A percentile compares a stretch with the other conserved stretches of the same genome.
These are phyloP conservation scores for Solanum commersonii DNA, from an alignment of 257 asterid genomes.

Conservation along the genomic window DNA sequence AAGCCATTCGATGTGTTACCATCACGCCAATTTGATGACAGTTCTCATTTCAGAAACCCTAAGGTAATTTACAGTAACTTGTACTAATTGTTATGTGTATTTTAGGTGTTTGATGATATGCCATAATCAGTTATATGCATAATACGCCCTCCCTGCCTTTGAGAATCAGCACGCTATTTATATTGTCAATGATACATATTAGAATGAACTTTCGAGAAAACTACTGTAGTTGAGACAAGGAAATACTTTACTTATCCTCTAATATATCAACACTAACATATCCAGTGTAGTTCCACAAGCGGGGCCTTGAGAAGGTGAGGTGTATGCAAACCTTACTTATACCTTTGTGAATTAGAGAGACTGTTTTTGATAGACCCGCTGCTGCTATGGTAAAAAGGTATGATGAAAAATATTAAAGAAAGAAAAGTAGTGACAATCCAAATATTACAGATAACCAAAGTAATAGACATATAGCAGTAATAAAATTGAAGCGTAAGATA, in stretches of 20 bases:
- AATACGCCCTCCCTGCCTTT: background rate
- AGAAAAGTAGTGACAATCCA: background rate
- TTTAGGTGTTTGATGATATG: constrained; percentile 37
- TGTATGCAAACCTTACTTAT: background rate
- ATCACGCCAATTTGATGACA: constrained; percentile 14
- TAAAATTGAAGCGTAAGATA: background rate
- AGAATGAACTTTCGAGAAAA: background rate
- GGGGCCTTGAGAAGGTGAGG: background rate
- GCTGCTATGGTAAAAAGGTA: background rate
- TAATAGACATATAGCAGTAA: background rate
- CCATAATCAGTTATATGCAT: constrained; percentile 3
- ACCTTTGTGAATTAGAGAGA: background rate
- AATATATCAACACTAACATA: background rate
- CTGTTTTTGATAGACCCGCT: background rate
- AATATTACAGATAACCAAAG: background rate
- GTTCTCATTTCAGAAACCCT: constrained; percentile 32
- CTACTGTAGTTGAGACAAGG: background rate
- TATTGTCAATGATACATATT: background rate
- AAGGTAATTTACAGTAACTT: constrained; percentile 29
- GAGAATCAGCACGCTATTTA: background rate
- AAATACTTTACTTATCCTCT: background rate
- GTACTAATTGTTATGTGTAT: background rate
- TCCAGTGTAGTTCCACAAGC: background rate
- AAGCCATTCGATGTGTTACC: constrained; percentile 83
- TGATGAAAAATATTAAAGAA: background rate